Conservation (phyloP, 169 alveolate species). For the Eimeria necatrix region DNA sequence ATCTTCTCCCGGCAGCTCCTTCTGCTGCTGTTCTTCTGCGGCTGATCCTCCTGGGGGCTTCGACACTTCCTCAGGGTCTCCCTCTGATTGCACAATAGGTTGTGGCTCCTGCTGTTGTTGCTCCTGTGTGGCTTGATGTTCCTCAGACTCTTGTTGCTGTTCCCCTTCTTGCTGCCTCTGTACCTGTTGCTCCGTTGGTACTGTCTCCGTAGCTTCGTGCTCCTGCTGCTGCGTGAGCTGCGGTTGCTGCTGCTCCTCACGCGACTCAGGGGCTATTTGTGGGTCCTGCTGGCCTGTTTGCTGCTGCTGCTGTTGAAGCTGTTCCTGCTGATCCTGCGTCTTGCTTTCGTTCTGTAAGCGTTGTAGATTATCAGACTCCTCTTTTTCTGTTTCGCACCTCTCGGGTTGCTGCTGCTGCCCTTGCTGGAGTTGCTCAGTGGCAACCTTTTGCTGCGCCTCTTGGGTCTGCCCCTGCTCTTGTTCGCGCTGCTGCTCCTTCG, state of each 20-base stretch:
- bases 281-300: not conserved
- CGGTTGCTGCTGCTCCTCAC: not conserved
- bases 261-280: not conserved
- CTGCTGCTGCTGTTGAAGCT: constrained; percentile 5
- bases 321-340: not conserved
- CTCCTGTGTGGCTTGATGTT: not conserved
- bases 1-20: not conserved
- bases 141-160: constrained; percentile 3
- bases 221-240: constrained; percentile 7
- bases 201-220: not conserved
- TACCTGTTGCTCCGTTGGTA: not conserved
- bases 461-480: not conserved
- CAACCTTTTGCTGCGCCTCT: not conserved
- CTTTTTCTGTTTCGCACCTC: not conserved
- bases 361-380: not conserved
- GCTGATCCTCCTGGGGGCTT: constrained; percentile 1
- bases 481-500: not conserved
- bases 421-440: constrained; percentile 46
- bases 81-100: not conserved
- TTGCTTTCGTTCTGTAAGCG: not conserved
- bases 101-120: constrained; percentile 7
- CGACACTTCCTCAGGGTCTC: constrained; percentile 11
- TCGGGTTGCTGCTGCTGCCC: constrained; percentile 2
- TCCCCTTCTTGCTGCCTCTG: constrained; percentile 1
- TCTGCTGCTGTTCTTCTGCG: not conserved